These are phyloP conservation scores for Galeopsis tetrahit DNA, from an alignment of 257 asterid genomes.

Conservation along the genomic window DNA sequence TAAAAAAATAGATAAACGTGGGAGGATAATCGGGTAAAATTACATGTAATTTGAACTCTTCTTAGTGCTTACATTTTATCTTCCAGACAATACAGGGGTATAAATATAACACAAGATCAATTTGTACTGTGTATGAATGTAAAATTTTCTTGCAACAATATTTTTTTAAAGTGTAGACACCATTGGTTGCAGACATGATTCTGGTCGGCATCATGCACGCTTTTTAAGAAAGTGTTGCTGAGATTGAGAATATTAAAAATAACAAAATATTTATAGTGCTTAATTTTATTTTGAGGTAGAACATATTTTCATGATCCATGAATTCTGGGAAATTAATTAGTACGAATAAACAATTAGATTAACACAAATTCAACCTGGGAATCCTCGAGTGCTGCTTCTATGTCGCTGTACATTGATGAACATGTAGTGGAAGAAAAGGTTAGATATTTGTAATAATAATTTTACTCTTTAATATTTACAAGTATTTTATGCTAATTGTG, in stretches of 20 bases:
- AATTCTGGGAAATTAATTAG: constrained; percentile 30
- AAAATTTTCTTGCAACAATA: neutral
- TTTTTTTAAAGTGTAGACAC: neutral
- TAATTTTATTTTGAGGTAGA: neutral
- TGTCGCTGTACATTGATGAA: neutral
- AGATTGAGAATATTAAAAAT: neutral
- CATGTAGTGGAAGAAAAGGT: constrained; percentile 9
- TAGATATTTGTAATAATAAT: no score
- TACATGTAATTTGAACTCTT: no score
- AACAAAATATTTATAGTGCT: constrained; percentile 21
- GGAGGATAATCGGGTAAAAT: no score
- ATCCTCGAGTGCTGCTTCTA: constrained; percentile 16
- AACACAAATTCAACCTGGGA: constrained; percentile 35
- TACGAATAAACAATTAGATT: constrained; percentile 6
- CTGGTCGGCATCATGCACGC: constrained; percentile 33
- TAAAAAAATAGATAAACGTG: no score
- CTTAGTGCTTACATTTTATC: no score
- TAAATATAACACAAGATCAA: no score
- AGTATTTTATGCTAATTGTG: no score
- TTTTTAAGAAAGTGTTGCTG: constrained; percentile 34
- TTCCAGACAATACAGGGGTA: no score
- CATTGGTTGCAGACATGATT: neutral
- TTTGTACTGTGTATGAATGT: neutral
- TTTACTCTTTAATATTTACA: no score
- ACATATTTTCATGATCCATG: constrained; percentile 32